Base-by-base conservation (phyloP, 2,329 filamentous ascomycete genomes). In the Penicillium brevicompactum region DNA sequence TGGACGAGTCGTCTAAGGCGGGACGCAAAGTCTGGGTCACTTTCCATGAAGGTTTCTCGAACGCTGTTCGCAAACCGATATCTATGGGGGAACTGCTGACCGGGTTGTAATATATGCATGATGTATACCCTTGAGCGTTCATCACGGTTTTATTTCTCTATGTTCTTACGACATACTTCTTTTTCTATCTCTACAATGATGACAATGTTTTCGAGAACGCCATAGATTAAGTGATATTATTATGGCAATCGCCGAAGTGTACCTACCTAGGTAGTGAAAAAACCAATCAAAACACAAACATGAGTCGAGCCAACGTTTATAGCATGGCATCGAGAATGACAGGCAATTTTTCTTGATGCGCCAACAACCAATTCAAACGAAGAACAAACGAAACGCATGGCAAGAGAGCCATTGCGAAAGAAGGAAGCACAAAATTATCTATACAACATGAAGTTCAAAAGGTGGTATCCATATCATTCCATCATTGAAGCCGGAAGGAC, bases 21-120 rank as follows among this genome's bases (percentile, higher is more conserved):
- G 82, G 82, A 46, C 82, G 80, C 47, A 84, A 87, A 64, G 88
- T 92, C 4, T 96, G 92, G 92, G 86, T 96, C 41, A 93, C 86
- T 60, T 97, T 87, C 72, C 87, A 96, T 67, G 92, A 97, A 76
- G 92, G 92, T 0, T 87, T 91, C 70, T 94, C 91, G 53, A 96
- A 97, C 80, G 92, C 92, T 10, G 92, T 97, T 57, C 83, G 89
- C 72, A 96, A 96, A 72, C 90, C 91, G 2, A 86, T 97, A 58
- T 89, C 89, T 8, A 72, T 96, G 71, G 82, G 84, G 58, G 92
- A 96, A 72, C 83, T 97, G 65, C 76, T 96, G 80, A 71, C 70
- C 16, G 75, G 76, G 11, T 60, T 78, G 31, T 72, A 62, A 56
- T 57, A 48, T 38, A 31, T 46, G 46, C 34, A 41, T 50, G 44